phyloP scores from a whole-genome alignment of 1,284 basidiomycete species.

The Rhodofomes roseus region DNA sequence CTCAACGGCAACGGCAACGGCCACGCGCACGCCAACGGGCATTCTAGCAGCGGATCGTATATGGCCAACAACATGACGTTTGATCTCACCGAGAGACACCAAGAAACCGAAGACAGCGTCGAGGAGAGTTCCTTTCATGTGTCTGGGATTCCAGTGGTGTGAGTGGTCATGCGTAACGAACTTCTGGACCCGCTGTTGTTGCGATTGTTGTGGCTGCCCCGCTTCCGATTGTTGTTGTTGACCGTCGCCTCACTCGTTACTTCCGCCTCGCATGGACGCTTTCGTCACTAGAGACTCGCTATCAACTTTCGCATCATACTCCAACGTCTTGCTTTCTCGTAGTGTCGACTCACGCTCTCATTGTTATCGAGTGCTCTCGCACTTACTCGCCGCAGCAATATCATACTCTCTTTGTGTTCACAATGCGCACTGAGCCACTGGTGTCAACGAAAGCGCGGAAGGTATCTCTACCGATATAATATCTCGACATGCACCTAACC shows the following conservation, averaged over 20 bases:
- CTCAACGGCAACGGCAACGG: not conserved
- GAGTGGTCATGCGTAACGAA: not conserved
- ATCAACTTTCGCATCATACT: not conserved
- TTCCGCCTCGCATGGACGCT: too few relatives aligned
- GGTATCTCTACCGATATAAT: too few relatives aligned
- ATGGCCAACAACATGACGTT: not conserved
- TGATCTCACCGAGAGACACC: not conserved
- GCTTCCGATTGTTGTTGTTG: not conserved
- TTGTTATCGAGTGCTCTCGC: too few relatives aligned
- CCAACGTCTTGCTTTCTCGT: not conserved
- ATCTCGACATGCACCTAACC: too few relatives aligned
- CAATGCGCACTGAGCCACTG: too few relatives aligned
- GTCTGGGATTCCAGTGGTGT: conserved; percentile 1
- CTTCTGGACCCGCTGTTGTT: not conserved
- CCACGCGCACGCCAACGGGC: not conserved
- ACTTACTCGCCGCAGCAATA: not conserved
- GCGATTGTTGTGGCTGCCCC: conserved; percentile 2
- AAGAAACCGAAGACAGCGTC: not conserved
- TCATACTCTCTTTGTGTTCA: too few relatives aligned
- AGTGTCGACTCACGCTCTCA: too few relatives aligned
- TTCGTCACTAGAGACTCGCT: not conserved
- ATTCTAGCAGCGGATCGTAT: not conserved
- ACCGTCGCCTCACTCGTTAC: not conserved
- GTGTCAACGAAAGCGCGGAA: too few relatives aligned
- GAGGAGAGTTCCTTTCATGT: conserved; percentile 1